These are phyloP conservation scores for Ceratocystis cacaofunesta DNA, from an alignment of 2,329 filamentous ascomycete genomes.

Conservation along the genomic window DNA sequence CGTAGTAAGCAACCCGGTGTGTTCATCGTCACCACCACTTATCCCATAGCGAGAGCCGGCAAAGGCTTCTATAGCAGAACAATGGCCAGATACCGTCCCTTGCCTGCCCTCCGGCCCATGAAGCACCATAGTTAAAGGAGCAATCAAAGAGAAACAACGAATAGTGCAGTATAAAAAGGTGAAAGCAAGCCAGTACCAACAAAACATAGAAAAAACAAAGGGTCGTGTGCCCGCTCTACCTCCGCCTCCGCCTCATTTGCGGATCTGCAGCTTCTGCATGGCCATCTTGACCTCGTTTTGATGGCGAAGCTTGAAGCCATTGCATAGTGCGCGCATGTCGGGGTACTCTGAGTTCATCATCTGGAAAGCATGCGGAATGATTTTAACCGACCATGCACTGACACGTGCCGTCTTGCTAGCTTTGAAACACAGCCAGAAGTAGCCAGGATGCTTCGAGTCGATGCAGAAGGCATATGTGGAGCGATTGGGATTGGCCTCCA, in stretches of 20 bases:
- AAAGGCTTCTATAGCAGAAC: too few relatives aligned
- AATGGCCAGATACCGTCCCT: too few relatives aligned
- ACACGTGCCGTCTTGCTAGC: conserved; percentile 60
- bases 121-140: background rate
- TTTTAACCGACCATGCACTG: conserved; percentile 70
- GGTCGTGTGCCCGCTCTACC: background rate
- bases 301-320: conserved; percentile 84
- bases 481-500: conserved; percentile 85
- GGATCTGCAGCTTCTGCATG: conserved; percentile 19
- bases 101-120: background rate
- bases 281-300: conserved; percentile 50
- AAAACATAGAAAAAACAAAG: background rate
- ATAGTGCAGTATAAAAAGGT: background rate
- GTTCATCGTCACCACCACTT: too few relatives aligned
- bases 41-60: too few relatives aligned
- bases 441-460: conserved; percentile 78
- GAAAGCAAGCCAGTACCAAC: background rate
- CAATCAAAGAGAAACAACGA: background rate
- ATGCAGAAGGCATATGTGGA: conserved; percentile 94
- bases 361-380: conserved; percentile 87
- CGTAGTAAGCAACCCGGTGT: too few relatives aligned
- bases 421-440: conserved; percentile 95
- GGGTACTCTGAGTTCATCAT: conserved; percentile 79
- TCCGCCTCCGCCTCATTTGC: conserved; percentile 5
- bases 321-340: conserved; percentile 88